Conservation (phyloP, 2,329 filamentous ascomycete genomes). For the Penicillium sp. region DNA sequence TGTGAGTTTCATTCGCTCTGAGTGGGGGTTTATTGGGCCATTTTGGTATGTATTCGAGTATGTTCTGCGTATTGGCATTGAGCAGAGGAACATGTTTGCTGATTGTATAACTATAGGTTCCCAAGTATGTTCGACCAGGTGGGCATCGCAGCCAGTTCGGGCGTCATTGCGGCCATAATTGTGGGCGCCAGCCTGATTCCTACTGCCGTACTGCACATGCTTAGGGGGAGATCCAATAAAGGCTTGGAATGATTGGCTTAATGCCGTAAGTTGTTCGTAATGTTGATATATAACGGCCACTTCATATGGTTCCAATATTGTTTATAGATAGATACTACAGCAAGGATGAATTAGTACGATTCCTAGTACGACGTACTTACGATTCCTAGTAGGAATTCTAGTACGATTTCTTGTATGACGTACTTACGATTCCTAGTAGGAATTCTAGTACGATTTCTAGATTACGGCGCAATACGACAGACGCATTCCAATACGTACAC, state of each 20-base stretch:
- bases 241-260: neutral
- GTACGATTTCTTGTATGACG: no score
- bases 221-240: neutral
- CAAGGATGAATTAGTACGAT: no score
- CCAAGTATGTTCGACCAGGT: conserved; percentile 32
- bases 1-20: conserved; percentile 11
- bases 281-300: neutral
- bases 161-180: conserved; percentile 24
- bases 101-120: conserved; percentile 24
- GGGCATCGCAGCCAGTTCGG: conserved; percentile 27
- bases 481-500: no score
- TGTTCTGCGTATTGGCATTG: neutral
- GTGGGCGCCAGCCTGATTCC: conserved; percentile 28
- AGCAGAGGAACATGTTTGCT: neutral
- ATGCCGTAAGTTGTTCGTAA: neutral
- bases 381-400: no score
- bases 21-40: conserved; percentile 33
- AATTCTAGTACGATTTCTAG: no score
- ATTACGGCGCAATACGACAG: no score
- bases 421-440: no score
- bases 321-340: no score
- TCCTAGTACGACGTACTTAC: no score
- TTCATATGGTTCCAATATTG: neutral
- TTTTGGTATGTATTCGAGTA: conserved; percentile 26
- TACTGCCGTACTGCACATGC: conserved; percentile 22